Evolutionary conservation across 495 filamentous ascomycete species (phyloP), one percentile per base, ranked within the genome.

Genomic region (Lasiosphaeria hispida): DNA sequence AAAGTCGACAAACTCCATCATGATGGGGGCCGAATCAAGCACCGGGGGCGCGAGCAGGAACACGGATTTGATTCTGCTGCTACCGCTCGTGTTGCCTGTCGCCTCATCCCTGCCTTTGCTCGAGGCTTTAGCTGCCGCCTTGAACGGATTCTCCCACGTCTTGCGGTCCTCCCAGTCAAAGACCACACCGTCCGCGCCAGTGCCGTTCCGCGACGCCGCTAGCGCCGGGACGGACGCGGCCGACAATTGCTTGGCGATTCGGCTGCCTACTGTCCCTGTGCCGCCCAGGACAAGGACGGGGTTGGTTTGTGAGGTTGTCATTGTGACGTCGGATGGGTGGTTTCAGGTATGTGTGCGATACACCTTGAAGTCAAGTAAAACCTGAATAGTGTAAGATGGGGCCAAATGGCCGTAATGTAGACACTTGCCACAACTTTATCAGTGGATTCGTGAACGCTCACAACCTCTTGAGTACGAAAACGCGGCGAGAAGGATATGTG

Each of bases 161-260:
- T 62, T 23, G 19, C 57, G 23, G 66, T 83, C 70, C 42, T 68
- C 15, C 76, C 77, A 82, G 70, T 82, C 72, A 57, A 82, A 83
- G 33, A 64, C 63, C 15, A 77, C 70, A 43, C 64, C 71, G 7
- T 55, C 52, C 14, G 63, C 36, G 7, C 55, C 42, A n/a, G 30
- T 59, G 36, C 63, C 61, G 23, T 59, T 69, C 7, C 74, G 73
- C 3, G 78, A 80, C 10, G 77, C 78, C 4, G 74, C 50, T 10
- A 81, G 60, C 44, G 67, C 57, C 13, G 68, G 69, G 40, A 70
- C 48, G 37, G 41, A 38, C 33, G 61, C 47, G 13, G 58, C 55
- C 2, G 70, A 51, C 23, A 80, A 70, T 7, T 76, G 73, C 7
- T 37, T 57, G 23, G 69, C 75, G 17, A 80, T 67, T 35, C 75